A percentile compares a stretch with the other conserved stretches of the same genome.
phyloP scores from a whole-genome alignment of 176 grass and related monocot species.

The Saccharum officinarum region DNA sequence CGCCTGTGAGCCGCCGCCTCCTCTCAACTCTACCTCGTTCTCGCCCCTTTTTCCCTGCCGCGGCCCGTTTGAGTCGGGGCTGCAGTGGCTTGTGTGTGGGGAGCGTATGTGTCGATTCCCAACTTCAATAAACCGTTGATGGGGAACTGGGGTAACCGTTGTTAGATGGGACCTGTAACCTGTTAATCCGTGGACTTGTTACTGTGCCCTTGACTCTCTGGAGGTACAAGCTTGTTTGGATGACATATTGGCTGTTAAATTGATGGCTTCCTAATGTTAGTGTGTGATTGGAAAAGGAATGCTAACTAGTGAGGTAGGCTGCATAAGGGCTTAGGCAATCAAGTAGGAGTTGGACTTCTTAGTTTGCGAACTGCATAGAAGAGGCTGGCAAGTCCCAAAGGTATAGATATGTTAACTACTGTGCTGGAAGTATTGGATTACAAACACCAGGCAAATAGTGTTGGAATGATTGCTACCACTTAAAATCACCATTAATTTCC shows the following conservation, averaged over 20 bases:
- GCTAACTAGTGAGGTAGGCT: background rate
- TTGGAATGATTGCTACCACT: background rate
- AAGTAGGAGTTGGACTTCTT: background rate
- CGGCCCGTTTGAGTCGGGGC: no score
- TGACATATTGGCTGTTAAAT: background rate
- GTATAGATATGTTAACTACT: background rate
- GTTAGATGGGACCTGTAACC: background rate
- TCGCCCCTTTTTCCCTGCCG: background rate
- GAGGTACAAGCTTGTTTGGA: background rate
- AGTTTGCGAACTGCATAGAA: background rate
- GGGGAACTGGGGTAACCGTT: background rate
- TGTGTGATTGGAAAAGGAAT: background rate
- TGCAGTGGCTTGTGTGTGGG: background rate
- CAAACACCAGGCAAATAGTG: background rate
- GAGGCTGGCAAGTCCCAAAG: background rate
- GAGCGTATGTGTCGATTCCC: background rate
- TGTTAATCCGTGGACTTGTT: background rate
- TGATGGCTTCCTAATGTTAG: background rate
- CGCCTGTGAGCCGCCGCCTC: conserved; percentile 56
- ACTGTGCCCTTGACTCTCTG: background rate
- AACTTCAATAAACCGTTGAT: background rate
- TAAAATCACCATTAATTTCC: background rate
- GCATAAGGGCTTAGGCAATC: background rate
- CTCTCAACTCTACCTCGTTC: no score
- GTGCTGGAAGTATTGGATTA: background rate